phyloP scores from a whole-genome alignment of 768 basidiomycete species.

The Tulasnella sp. region DNA sequence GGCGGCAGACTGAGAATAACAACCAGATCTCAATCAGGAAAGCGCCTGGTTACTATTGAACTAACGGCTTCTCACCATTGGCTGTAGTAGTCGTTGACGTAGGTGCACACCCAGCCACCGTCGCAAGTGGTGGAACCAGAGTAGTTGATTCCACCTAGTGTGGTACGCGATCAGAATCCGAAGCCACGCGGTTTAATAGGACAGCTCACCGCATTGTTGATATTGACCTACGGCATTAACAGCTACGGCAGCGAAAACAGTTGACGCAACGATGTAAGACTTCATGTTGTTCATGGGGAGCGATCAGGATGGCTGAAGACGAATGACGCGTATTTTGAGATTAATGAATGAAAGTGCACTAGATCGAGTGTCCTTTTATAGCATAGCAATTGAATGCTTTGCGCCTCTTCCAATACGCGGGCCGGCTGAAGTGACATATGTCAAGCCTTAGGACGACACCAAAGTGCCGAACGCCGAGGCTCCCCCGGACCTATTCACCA shows the following conservation, averaged over 20 bases:
- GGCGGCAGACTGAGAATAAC: too few relatives aligned
- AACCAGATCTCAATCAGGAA: too few relatives aligned
- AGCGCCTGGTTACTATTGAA: too few relatives aligned
- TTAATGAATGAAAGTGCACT: neutral
- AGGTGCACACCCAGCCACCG: neutral
- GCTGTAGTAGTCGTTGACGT: neutral
- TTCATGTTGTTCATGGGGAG: neutral
- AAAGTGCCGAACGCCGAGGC: neutral
- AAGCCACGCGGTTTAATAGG: neutral
- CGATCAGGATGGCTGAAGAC: neutral
- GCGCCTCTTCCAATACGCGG: neutral
- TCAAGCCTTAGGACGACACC: neutral
- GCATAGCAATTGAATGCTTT: neutral
- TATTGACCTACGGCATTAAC: neutral
- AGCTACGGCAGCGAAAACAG: neutral
- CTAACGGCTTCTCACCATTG: conserved; percentile 2
- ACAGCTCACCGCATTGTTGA: neutral
- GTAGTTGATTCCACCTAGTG: neutral
- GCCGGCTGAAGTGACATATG: neutral
- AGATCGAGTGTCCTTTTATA: neutral
- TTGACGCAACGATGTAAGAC: neutral
- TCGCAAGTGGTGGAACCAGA: neutral
- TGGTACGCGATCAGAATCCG: neutral
- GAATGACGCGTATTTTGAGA: neutral
- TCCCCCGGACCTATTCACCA: neutral